phyloP scores from a whole-genome alignment of 169 alveolate genomes.

The Cryptosporidium sp. region DNA sequence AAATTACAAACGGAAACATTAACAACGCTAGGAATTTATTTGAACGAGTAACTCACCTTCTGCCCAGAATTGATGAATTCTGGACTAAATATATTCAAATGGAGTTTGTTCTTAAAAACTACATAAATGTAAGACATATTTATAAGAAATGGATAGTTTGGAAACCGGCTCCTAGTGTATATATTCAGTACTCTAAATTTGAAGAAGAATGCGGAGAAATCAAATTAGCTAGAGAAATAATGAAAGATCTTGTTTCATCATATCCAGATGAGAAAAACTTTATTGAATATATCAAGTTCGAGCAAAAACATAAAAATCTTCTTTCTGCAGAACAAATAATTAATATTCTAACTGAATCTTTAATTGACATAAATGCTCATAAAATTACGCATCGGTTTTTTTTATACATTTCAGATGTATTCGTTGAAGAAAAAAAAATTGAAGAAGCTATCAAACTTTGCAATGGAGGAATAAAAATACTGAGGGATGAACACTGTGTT shows the following conservation, averaged over 20 bases:
- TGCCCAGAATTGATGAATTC: slow-evolving; percentile 97
- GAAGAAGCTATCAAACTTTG: slow-evolving; percentile 49
- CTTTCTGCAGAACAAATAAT: neutral
- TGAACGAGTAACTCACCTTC: slow-evolving; percentile 95
- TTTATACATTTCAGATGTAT: slow-evolving; percentile 17
- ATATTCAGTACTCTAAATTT: slow-evolving; percentile 95
- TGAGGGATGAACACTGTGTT: neutral
- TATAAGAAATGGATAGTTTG: slow-evolving; percentile 97
- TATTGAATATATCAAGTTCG: slow-evolving; percentile 95
- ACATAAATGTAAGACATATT: slow-evolving; percentile 93
- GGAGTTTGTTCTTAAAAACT: slow-evolving; percentile 97
- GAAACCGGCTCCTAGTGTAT: slow-evolving; percentile 96
- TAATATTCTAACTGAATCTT: neutral
- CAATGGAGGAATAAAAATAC: slow-evolving; percentile 26
- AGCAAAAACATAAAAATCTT: slow-evolving; percentile 89
- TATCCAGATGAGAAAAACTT: slow-evolving; percentile 91
- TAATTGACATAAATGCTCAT: neutral
- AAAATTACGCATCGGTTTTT: neutral
- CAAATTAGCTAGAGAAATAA: slow-evolving; percentile 92
- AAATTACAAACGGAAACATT: slow-evolving; percentile 94
- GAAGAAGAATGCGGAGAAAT: slow-evolving; percentile 97
- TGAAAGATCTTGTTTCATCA: slow-evolving; percentile 79
- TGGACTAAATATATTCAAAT: slow-evolving; percentile 98
- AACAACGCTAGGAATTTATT: slow-evolving; percentile 97
- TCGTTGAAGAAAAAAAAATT: slow-evolving; percentile 10